Evolutionary conservation across 2,329 filamentous ascomycete species (phyloP).

Genomic region (Colletotrichum sp.): DNA sequence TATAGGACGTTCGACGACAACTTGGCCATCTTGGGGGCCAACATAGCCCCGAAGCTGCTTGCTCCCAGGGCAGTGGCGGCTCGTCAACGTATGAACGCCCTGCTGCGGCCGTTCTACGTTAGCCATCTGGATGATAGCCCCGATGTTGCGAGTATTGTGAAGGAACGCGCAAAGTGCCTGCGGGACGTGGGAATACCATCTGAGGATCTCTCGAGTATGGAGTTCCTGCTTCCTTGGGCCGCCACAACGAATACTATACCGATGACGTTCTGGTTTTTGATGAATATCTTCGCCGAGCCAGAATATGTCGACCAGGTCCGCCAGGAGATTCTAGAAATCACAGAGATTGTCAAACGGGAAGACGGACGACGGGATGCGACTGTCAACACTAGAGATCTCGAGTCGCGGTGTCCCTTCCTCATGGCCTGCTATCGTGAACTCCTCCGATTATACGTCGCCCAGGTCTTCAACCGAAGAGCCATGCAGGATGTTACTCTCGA

Average conservation of each 20-base stretch:
- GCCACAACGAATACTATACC: constrained; percentile 41
- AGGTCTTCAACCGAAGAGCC: constrained; percentile 42
- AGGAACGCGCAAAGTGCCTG: constrained; percentile 28
- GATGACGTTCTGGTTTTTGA: constrained; percentile 39
- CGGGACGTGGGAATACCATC: constrained; percentile 32
- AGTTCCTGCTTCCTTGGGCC: constrained; percentile 35
- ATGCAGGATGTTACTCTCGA: constrained; percentile 39
- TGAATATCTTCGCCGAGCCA: constrained; percentile 31
- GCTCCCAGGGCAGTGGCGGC: constrained; percentile 28
- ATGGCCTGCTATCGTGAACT: constrained; percentile 48
- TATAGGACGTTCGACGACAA: constrained; percentile 29
- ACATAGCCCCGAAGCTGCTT: constrained; percentile 28
- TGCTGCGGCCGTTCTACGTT: constrained; percentile 36
- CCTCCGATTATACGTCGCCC: constrained; percentile 42
- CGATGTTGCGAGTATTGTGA: constrained; percentile 32
- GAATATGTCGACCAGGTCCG: constrained; percentile 30
- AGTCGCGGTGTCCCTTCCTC: constrained; percentile 43
- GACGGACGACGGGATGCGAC: constrained; percentile 19
- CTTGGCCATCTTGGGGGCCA: constrained; percentile 30
- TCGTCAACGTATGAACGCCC: constrained; percentile 22
- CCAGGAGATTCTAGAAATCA: constrained; percentile 31
- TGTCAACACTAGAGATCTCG: constrained; percentile 38
- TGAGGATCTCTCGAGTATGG: constrained; percentile 30
- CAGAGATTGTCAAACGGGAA: not conserved
- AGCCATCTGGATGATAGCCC: constrained; percentile 26